A percentile compares a stretch with the other conserved stretches of the same genome.
Evolutionary conservation across 1,284 basidiomycete species (phyloP).

Genomic region (Apiotrichum porosum): DNA sequence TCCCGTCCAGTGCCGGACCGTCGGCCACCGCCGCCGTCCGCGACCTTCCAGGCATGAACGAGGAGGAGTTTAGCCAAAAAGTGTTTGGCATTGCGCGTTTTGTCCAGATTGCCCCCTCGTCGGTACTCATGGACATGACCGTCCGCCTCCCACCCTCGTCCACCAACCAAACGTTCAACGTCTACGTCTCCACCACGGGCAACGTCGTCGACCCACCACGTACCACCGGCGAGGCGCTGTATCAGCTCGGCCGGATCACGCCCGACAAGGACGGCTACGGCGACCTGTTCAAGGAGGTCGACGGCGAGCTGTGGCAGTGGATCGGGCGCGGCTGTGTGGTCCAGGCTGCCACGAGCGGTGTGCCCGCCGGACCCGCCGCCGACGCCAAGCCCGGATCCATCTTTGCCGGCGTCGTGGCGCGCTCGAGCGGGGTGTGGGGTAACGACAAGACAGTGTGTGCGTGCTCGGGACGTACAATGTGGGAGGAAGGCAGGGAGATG

Average conservation of each 20-base stretch:
- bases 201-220: slow-evolving; percentile 46
- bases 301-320: slow-evolving; percentile 49
- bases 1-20: slow-evolving; percentile 13
- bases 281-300: slow-evolving; percentile 48
- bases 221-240: slow-evolving; percentile 39
- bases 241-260: slow-evolving; percentile 34
- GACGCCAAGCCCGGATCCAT: slow-evolving; percentile 16
- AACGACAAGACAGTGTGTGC: slow-evolving; percentile 51
- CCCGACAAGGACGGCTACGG: slow-evolving; percentile 49
- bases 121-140: slow-evolving; percentile 47
- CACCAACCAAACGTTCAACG: slow-evolving; percentile 9
- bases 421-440: slow-evolving; percentile 48
- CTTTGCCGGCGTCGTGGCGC: slow-evolving; percentile 49
- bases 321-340: slow-evolving; percentile 49
- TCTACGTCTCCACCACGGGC: slow-evolving; percentile 46
- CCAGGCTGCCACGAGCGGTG: slow-evolving; percentile 7
- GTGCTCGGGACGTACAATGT: slow-evolving; percentile 49
- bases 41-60: slow-evolving; percentile 37
- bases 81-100: slow-evolving; percentile 50
- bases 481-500: slow-evolving; percentile 50
- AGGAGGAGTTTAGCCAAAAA: slow-evolving; percentile 44
- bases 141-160: slow-evolving; percentile 39
- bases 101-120: slow-evolving; percentile 46
- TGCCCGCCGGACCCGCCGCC: too few relatives aligned
- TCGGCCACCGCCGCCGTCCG: slow-evolving; percentile 24